A percentile compares a stretch with the other conserved stretches of the same genome.
Evolutionary conservation across 2,329 filamentous ascomycete species (phyloP).

Genomic region (Microcyclospora tardicrescens): DNA sequence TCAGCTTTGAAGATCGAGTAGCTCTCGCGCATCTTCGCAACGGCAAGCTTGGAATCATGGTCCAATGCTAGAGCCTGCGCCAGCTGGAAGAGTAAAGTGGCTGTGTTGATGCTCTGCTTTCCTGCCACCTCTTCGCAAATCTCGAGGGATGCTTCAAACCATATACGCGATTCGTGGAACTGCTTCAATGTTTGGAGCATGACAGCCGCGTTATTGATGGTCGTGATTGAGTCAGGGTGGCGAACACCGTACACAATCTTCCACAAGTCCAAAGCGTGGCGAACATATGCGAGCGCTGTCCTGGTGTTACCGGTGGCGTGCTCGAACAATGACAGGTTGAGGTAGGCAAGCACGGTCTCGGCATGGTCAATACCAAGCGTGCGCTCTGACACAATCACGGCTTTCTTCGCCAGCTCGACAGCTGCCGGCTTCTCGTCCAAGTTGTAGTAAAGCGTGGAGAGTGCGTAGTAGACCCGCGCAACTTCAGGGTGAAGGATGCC

Average conservation of each 20-base stretch:
- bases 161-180: slow-evolving; percentile 85
- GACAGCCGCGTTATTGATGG: slow-evolving; percentile 94
- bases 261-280: slow-evolving; percentile 89
- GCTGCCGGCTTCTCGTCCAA: slow-evolving; percentile 96
- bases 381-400: slow-evolving; percentile 87
- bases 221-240: slow-evolving; percentile 96
- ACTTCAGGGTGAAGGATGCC: slow-evolving; percentile 95
- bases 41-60: slow-evolving; percentile 81
- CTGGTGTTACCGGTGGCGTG: slow-evolving; percentile 86
- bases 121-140: slow-evolving; percentile 87
- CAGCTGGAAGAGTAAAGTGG: slow-evolving; percentile 91
- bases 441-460: slow-evolving; percentile 94
- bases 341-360: slow-evolving; percentile 87
- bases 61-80: slow-evolving; percentile 93
- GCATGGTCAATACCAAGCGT: slow-evolving; percentile 87
- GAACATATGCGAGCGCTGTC: slow-evolving; percentile 73
- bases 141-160: slow-evolving; percentile 87
- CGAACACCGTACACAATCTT: slow-evolving; percentile 89
- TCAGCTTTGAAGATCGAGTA: slow-evolving; percentile 88
- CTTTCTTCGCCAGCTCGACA: slow-evolving; percentile 89
- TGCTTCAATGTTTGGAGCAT: slow-evolving; percentile 95
- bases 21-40: slow-evolving; percentile 87
- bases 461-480: slow-evolving; percentile 81
- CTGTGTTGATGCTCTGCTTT: slow-evolving; percentile 79
- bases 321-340: slow-evolving; percentile 88